These are phyloP conservation scores for Fusarium secorum DNA, from an alignment of 2,329 filamentous ascomycete species.

Conservation along the genomic window DNA sequence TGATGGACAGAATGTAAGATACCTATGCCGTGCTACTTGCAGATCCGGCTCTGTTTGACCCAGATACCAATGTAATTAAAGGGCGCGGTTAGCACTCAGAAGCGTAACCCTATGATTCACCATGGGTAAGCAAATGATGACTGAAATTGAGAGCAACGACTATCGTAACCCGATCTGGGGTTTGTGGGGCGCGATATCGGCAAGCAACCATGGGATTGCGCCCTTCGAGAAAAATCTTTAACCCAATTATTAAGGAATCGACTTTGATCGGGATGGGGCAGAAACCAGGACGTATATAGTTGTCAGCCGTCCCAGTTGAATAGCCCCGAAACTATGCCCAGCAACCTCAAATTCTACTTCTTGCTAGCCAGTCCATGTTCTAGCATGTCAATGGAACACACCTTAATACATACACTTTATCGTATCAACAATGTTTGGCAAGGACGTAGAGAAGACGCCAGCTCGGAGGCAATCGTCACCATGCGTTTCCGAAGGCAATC, in stretches of 20 bases:
- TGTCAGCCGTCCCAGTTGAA: slow-evolving; percentile 1
- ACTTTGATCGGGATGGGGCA: neutral
- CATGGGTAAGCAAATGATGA: slow-evolving; percentile 7
- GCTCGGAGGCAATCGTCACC: slow-evolving; percentile 2
- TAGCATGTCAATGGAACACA: slow-evolving; percentile 13
- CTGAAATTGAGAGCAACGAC: slow-evolving; percentile 3
- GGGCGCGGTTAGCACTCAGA: neutral
- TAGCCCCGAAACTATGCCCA: neutral
- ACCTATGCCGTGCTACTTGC: neutral
- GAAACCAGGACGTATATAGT: slow-evolving; percentile 31
- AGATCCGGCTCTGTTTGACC: neutral
- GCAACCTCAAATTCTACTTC: neutral
- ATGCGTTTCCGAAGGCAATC: neutral
- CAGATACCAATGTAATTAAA: neutral
- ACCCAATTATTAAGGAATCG: neutral
- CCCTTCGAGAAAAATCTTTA: slow-evolving; percentile 19
- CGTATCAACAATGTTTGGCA: slow-evolving; percentile 30
- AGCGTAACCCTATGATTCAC: neutral
- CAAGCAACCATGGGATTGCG: slow-evolving; percentile 14
- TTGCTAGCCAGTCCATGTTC: neutral
- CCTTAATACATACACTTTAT: neutral
- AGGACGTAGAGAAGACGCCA: slow-evolving; percentile 33
- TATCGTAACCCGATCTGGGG: slow-evolving; percentile 11
- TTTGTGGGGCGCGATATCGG: slow-evolving; percentile 37
- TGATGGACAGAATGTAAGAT: neutral